A percentile compares a stretch with the other conserved stretches of the same genome.
Conservation (phyloP, 176 grass and related monocot genomes). For the Rhynchospora pubera region DNA sequence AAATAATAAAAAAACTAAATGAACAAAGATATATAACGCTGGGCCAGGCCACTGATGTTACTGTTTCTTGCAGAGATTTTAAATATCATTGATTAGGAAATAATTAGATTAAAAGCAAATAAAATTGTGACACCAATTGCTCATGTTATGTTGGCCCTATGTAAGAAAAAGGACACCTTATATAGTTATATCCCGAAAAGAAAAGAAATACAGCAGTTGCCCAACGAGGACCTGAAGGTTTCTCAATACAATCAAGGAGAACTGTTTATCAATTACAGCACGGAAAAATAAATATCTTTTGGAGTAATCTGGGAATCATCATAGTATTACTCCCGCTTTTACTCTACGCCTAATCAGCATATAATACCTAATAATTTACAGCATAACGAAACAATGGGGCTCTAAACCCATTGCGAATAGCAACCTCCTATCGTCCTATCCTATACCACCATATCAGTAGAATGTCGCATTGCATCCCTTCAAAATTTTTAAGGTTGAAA, state of each 20-base stretch:
- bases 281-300: background rate
- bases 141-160: no score
- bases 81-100: no score
- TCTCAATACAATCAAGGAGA: background rate
- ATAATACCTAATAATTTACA: slow-evolving; percentile 19
- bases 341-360: slow-evolving; percentile 8
- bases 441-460: background rate
- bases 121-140: no score
- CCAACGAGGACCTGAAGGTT: background rate
- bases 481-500: background rate
- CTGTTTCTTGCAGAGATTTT: no score
- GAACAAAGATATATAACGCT: no score
- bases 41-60: no score
- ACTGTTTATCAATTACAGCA: background rate
- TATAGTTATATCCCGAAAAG: no score
- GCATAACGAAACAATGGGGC: background rate
- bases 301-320: background rate
- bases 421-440: background rate
- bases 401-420: background rate
- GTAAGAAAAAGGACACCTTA: no score
- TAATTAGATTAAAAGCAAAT: no score
- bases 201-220: background rate
- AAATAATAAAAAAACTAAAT: no score
- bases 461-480: background rate
- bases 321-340: background rate